Percentiles rank a stretch among this genome's conserved stretches.
These are phyloP conservation scores for Mycena galopus DNA, from an alignment of 768 basidiomycete species.

Conservation along the genomic window DNA sequence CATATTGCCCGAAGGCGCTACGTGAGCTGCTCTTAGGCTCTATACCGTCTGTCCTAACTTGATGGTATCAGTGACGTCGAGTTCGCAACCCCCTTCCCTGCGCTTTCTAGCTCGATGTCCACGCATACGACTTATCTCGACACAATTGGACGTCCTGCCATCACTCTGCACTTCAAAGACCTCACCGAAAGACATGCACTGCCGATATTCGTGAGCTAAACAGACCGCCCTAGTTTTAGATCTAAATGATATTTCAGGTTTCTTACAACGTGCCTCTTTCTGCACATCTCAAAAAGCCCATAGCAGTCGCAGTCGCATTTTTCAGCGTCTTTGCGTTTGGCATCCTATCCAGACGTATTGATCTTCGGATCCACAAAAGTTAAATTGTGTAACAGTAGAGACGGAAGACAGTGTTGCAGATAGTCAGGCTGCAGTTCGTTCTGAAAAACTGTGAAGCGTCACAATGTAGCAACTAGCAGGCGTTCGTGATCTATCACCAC, in stretches of 20 bases:
- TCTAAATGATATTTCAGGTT: conserved; percentile 63
- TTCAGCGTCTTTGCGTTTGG: conserved; percentile 72
- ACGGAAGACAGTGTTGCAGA: conserved; percentile 34
- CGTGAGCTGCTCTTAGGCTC: conserved; percentile 64
- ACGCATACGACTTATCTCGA: conserved; percentile 92
- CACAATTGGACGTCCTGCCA: conserved; percentile 85
- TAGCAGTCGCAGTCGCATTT: conserved; percentile 81
- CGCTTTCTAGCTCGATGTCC: conserved; percentile 69
- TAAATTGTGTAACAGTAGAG: conserved; percentile 47
- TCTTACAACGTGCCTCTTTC: conserved; percentile 86
- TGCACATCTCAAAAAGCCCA: conserved; percentile 90
- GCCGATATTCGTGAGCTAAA: conserved; percentile 80
- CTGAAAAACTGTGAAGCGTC: conserved; percentile 59
- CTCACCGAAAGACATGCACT: conserved; percentile 86
- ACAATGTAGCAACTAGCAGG: conserved; percentile 56
- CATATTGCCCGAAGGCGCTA: conserved; percentile 95
- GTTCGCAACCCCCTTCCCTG: conserved; percentile 82
- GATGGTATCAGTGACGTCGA: conserved; percentile 74
- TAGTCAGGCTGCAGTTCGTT: conserved; percentile 33
- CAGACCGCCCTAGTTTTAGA: background rate
- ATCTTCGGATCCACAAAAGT: conserved; percentile 63
- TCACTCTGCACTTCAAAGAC: conserved; percentile 79
- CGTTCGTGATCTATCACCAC: conserved; percentile 47
- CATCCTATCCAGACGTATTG: conserved; percentile 58
- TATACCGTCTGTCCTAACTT: conserved; percentile 16